Percentiles rank a stretch among this genome's conserved stretches.
These are phyloP conservation scores for Cladosporium colombiae DNA, from an alignment of 2,329 filamentous ascomycete genomes.

Conservation along the genomic window DNA sequence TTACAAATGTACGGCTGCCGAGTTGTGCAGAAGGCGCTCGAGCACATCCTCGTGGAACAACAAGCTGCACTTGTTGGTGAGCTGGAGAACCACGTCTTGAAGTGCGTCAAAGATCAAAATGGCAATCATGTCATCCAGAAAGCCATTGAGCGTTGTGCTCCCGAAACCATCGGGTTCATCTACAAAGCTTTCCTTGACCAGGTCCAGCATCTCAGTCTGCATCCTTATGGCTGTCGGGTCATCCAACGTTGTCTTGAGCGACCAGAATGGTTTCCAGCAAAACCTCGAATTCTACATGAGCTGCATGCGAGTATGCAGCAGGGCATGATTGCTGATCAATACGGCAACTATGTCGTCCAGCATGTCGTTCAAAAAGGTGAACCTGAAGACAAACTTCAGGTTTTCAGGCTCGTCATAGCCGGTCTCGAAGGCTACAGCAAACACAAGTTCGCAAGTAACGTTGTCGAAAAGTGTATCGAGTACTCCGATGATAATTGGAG, in stretches of 20 bases:
- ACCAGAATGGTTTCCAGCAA: slow-evolving; percentile 67
- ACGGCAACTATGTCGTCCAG: slow-evolving; percentile 94
- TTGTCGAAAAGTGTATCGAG: slow-evolving; percentile 89
- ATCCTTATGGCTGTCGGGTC: slow-evolving; percentile 87
- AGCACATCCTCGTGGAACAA: slow-evolving; percentile 89
- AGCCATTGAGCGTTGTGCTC: slow-evolving; percentile 78
- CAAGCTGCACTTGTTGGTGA: slow-evolving; percentile 83
- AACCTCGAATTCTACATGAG: slow-evolving; percentile 72
- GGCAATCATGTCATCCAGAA: slow-evolving; percentile 98
- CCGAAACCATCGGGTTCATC: slow-evolving; percentile 79
- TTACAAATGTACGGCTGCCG: slow-evolving; percentile 90
- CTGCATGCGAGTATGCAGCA: slow-evolving; percentile 69
- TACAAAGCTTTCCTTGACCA: slow-evolving; percentile 77
- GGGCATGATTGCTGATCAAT: slow-evolving; percentile 79
- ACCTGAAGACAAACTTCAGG: slow-evolving; percentile 67
- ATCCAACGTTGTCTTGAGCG: slow-evolving; percentile 89
- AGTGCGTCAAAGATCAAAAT: slow-evolving; percentile 81
- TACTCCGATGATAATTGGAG: slow-evolving; percentile 70
- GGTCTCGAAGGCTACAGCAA: slow-evolving; percentile 77
- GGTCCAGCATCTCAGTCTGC: slow-evolving; percentile 71
- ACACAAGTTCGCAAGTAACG: slow-evolving; percentile 96
- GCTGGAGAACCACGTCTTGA: slow-evolving; percentile 72
- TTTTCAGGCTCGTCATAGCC: slow-evolving; percentile 72
- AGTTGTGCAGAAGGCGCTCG: slow-evolving; percentile 93
- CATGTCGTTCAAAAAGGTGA: slow-evolving; percentile 82